Base-by-base conservation (phyloP, 371 early-diverging fungal genomes). In the Rhizopus delemar region DNA sequence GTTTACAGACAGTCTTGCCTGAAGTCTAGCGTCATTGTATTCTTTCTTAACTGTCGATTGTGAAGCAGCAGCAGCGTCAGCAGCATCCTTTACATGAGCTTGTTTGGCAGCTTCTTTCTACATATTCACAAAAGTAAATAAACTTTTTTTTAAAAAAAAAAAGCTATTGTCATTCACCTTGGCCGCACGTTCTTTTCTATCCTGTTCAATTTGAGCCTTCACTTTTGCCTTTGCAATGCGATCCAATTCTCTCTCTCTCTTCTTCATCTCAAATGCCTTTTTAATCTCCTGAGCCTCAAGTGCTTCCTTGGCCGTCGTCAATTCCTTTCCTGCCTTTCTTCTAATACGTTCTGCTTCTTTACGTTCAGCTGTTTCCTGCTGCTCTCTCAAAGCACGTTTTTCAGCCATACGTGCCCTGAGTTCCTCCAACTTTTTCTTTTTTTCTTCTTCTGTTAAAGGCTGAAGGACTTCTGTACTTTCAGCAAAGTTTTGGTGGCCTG, bases 361-460 rank as follows among this genome's bases (percentile, higher is more conserved):
- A 60, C 77, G 76, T 45, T 94, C 93, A 51, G 84, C 89, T 41
- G 81, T 79, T 52, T 92, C 93, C 22, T 69, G 72, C 28, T 64
- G 60, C 8, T 83, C 83, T 60, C 89, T 86, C 55, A 74, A 57
- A 38, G 86, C 85, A 22, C 90, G 84, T 74, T 92, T 90, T 28
- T 78, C 82, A 0, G 86, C 86, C 55, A 95, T 67, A 45, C 86
- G 75, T 5, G 77, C 79, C 67, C 92, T 88, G 43, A 96, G 66
- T 45, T 93, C 94, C 1, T 74, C 80, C 3, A 95, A 69, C 67
- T 93, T 95, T 8, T 71, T 74, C 46, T 76, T 69, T 70, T 94
- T 94, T 62, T 95, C 95, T 57, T 91, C 94, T 53, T 88, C 93
- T 0, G 93, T 90, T 38, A 97, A 74, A 7, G 94, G 94, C 66